These are phyloP conservation scores for Staphylotrichum longicolle DNA, from an alignment of 495 filamentous ascomycete species.

Conservation along the genomic window DNA sequence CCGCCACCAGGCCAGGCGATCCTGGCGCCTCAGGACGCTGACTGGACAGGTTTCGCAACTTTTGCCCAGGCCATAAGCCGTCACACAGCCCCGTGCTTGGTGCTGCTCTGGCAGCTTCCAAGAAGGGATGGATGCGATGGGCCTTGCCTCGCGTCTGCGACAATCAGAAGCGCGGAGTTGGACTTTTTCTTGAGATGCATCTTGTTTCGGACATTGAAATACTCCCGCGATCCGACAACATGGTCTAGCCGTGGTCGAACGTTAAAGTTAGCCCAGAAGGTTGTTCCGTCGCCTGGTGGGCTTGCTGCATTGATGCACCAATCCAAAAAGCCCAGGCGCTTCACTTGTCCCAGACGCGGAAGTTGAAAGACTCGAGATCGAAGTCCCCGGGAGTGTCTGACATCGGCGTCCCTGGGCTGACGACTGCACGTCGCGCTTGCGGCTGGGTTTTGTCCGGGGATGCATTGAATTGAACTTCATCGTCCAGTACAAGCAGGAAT, in stretches of 20 bases:
- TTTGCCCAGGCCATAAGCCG: neutral
- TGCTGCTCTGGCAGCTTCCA: neutral
- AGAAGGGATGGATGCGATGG: neutral
- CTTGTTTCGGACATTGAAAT: slow-evolving; percentile 19
- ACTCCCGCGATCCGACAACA: neutral
- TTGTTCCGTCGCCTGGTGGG: neutral
- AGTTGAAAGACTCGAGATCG: too few species aligned
- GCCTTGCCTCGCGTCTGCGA: neutral
- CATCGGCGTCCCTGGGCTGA: too few species aligned
- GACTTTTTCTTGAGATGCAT: neutral
- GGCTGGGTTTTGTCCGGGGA: too few species aligned
- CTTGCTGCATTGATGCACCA: neutral
- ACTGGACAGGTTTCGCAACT: neutral
- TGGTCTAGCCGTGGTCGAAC: neutral
- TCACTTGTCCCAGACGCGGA: too few species aligned
- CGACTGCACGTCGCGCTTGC: too few species aligned
- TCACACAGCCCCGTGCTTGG: neutral
- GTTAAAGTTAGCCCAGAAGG: neutral
- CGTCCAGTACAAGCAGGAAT: too few species aligned
- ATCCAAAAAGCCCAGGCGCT: too few species aligned
- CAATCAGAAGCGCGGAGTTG: neutral
- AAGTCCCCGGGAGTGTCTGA: too few species aligned
- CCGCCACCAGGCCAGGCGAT: slow-evolving; percentile 4
- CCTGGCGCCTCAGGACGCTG: neutral
- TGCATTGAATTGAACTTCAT: too few species aligned